These are phyloP conservation scores for Syzygium aqueum DNA, from an alignment of 345 rosid species.

Conservation along the genomic window DNA sequence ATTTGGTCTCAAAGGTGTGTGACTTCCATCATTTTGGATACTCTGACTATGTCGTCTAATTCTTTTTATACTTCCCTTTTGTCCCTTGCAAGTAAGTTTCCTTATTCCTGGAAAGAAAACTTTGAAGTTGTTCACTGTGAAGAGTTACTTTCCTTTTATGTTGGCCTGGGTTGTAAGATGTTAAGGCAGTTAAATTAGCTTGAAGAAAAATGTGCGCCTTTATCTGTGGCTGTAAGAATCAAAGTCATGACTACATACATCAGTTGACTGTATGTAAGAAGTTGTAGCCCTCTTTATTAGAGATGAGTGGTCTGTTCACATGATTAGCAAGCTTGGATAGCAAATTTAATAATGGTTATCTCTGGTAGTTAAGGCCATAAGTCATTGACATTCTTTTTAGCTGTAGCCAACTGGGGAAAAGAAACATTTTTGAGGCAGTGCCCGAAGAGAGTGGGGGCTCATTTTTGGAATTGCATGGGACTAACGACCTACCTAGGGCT, in stretches of 20 bases:
- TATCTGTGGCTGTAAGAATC: not conserved
- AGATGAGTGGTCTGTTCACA: not conserved
- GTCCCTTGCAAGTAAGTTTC: not conserved
- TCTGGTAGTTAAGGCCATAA: not conserved
- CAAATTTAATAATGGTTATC: not conserved
- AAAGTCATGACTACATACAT: not conserved
- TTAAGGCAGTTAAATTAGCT: not conserved
- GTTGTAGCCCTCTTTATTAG: not conserved
- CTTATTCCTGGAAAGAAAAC: not conserved
- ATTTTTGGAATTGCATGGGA: not conserved
- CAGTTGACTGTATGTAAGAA: not conserved
- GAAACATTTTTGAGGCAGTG: not conserved
- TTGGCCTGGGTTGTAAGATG: not conserved
- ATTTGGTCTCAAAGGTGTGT: slow-evolving; percentile 65
- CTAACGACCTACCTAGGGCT: not conserved
- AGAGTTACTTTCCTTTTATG: not conserved
- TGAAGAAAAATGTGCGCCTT: not conserved
- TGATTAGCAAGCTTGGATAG: not conserved
- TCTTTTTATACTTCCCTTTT: not conserved
- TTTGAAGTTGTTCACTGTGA: not conserved
- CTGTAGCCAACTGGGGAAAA: not conserved
- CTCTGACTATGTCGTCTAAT: not conserved
- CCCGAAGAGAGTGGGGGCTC: not conserved
- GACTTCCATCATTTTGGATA: not conserved
- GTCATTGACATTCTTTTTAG: not conserved